Base-by-base conservation (phyloP, 805 yeast species). In the Yarrowia sp. region DNA sequence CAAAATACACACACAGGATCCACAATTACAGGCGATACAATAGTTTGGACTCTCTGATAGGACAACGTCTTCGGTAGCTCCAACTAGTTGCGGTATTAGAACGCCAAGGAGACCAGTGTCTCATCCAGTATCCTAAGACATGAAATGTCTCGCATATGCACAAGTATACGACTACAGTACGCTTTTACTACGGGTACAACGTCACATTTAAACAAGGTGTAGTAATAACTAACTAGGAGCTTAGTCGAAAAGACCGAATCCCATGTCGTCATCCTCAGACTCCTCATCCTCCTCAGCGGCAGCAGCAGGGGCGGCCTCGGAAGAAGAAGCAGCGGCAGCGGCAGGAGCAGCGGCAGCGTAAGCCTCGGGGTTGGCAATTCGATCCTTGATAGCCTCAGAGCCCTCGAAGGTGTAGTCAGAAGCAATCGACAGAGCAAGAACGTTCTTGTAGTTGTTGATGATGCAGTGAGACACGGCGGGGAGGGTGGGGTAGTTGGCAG, bases 321-420 rank as follows among this genome's bases (percentile, higher is more conserved):
- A 81, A 68, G 80, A 73, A 67, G 82, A 72, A 73, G 89, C 84
- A 72, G 96, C 90, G 76, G 88, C 87, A 74, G 97, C 97, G 78
- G 81, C 97, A 74, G 98, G 97, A 75, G 97, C 97, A 81, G 97
- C 96, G 76, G 98, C 87, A 77, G 98, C 99, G 82, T 93, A 94
- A 80, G 97, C 97, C 69, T 94, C 98, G 80, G 99, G 99, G 96
- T 94, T 93, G 80, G 97, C 98, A 75, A 94, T 84, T 84, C 98
- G 90, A 88, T 94, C 99, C 88, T 90, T 90, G 84, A 94, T 87
- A 71, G 93, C 92, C 85, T 92, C 99, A 72, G 97, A 89, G 80
- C 97, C 98, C 82, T 96, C 97, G 84, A 87, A 94, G 77, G 97
- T 88, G 90, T 92, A 94, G 80, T 94, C 97, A 76, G 98, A 86